Percentiles rank a stretch among this genome's conserved stretches.
phyloP scores from a whole-genome alignment of 2,329 filamentous ascomycete species.

The Bimuria novae-zelandiae region DNA sequence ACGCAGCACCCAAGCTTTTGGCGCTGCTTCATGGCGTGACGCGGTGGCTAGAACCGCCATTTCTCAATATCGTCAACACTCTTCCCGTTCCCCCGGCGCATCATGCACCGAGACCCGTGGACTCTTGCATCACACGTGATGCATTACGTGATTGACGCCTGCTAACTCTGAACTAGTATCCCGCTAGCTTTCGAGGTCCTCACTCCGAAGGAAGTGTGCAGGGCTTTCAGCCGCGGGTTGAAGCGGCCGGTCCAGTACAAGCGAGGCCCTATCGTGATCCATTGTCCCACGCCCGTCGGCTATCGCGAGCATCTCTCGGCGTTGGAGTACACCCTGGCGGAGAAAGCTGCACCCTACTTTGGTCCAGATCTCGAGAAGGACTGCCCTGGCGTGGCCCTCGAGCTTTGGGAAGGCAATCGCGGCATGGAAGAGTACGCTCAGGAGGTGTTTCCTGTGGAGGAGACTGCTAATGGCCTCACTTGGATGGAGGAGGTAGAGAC shows the following conservation, averaged over 20 bases:
- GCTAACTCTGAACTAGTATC: constrained; percentile 60
- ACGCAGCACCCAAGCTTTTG: background rate
- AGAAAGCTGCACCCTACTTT: constrained; percentile 65
- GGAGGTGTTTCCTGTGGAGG: constrained; percentile 92
- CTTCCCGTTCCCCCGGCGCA: constrained; percentile 13
- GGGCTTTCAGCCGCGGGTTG: constrained; percentile 77
- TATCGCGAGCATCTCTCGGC: constrained; percentile 85
- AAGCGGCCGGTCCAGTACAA: constrained; percentile 78
- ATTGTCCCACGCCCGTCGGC: constrained; percentile 82
- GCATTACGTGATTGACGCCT: constrained; percentile 19
- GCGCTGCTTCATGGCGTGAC: constrained; percentile 15
- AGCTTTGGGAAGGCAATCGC: constrained; percentile 89
- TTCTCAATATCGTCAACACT: constrained; percentile 13
- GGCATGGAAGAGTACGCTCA: constrained; percentile 92
- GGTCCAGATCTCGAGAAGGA: constrained; percentile 61
- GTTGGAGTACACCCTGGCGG: constrained; percentile 63
- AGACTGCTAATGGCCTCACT: constrained; percentile 87
- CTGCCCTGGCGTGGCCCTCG: constrained; percentile 75
- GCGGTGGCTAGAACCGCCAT: constrained; percentile 21
- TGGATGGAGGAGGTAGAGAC: constrained; percentile 75
- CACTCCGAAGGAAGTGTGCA: constrained; percentile 80
- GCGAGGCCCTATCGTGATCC: constrained; percentile 77
- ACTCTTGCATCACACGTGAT: constrained; percentile 19
- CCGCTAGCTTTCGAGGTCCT: constrained; percentile 90
- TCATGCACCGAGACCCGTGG: background rate